Evolutionary conservation across 805 yeast species (phyloP), one percentile per base, ranked within the genome.

Genomic region (Metschnikowia shivogae): DNA sequence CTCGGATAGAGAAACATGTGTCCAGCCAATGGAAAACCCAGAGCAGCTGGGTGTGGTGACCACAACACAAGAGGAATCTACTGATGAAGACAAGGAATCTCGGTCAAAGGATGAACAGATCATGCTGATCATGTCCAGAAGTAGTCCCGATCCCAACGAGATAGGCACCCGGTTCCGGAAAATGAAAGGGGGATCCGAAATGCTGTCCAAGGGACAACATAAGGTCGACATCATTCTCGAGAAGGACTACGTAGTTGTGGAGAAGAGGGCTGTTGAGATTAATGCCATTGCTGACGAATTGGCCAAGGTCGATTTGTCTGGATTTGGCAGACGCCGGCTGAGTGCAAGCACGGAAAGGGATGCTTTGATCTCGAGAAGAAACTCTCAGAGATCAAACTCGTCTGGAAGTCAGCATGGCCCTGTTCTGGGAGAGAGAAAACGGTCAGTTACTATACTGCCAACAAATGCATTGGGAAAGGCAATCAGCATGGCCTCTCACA

Each of bases 261-360:
- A 92, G 62, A 93, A 92, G 62, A 78, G 95, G 40, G 88, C 93
- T 0, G 97, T 92, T 3, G 98, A 93, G 61, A 95, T 92, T 7
- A 92, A 92, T 68, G 92, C 96, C 2, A 73, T 93, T 46, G 99
- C 99, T 3, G 98, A 92, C 63, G 97, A 90, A 61, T 68, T 92
- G 42, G 90, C 88, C 12, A 68, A 71, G 47, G 82, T 82, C 3
- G 82, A 82, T 1, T 64, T 72, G 45, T 74, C 77, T 6, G 72
- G 75, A 5, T 73, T 75, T 28, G 82, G 78, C 7, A 59, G 67
- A 29, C 59, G 63, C 48, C 68, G 70, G 9, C 63, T 62, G 52
- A 55, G 59, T 20, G 54, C 56, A n/a, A 57, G 57, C 38, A 59
- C 55, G 3, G 61, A 55, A 27, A 49, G 49, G 6, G 51, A 46